phyloP scores from a whole-genome alignment of 768 basidiomycete genomes.

The Leccinum truebloodii region DNA sequence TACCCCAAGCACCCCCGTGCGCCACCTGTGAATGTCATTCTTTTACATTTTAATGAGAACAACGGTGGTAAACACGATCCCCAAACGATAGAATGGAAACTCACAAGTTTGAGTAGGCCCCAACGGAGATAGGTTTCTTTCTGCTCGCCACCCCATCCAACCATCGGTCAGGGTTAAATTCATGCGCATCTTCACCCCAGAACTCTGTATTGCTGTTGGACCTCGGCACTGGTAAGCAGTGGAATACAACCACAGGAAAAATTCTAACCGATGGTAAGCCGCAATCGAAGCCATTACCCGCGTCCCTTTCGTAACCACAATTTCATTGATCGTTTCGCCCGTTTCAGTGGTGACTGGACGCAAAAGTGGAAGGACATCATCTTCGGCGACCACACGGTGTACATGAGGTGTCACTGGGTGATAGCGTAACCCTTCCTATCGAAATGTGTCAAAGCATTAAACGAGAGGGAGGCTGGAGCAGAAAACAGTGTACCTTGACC shows the following conservation, averaged over 20 bases:
- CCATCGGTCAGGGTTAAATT: constrained; percentile 34
- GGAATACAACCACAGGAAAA: too few relatives aligned
- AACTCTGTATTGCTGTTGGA: constrained; percentile 26
- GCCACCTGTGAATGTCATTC: constrained; percentile 26
- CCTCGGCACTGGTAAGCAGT: neutral
- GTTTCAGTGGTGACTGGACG: constrained; percentile 47
- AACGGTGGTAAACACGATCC: neutral
- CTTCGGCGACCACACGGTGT: constrained; percentile 48
- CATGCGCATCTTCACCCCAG: constrained; percentile 35
- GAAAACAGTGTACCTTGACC: constrained; percentile 28
- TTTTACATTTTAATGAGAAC: neutral
- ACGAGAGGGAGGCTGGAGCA: constrained; percentile 7
- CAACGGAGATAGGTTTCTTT: constrained; percentile 24
- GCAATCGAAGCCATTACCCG: constrained; percentile 47
- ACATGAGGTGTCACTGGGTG: constrained; percentile 54
- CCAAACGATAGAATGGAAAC: neutral
- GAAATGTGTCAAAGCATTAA: constrained; percentile 18
- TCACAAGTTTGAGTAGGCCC: constrained; percentile 33
- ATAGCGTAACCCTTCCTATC: constrained; percentile 47
- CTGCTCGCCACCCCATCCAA: constrained; percentile 18
- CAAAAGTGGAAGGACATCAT: constrained; percentile 61
- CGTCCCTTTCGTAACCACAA: constrained; percentile 52
- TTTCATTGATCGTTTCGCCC: constrained; percentile 43
- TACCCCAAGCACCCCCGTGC: constrained; percentile 27
- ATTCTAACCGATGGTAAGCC: constrained; percentile 52